Evolutionary conservation across 495 filamentous ascomycete species (phyloP).

Genomic region (Tetracladium marchalianum): DNA sequence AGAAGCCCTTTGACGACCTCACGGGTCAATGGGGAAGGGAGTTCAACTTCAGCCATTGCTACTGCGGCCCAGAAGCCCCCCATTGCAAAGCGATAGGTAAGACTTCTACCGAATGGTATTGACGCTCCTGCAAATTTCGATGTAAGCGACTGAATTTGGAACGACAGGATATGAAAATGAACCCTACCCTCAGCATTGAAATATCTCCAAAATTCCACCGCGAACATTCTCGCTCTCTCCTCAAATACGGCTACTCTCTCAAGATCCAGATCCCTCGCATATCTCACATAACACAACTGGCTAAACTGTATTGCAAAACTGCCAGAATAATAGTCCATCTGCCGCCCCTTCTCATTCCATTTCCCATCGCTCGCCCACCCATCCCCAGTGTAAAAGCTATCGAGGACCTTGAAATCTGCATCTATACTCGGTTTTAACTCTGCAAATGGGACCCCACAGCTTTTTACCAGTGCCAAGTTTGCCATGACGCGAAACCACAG

Average conservation of each 20-base stretch:
- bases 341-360: conserved; percentile 30
- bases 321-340: conserved; percentile 55
- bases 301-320: conserved; percentile 51
- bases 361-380: conserved; percentile 50
- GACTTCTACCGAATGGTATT: conserved; percentile 64
- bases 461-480: conserved; percentile 45
- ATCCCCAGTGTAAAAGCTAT: conserved; percentile 48
- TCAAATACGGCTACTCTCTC: conserved; percentile 39
- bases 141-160: background rate
- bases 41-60: conserved; percentile 58
- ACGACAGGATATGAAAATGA: too few relatives aligned
- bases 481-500: conserved; percentile 55
- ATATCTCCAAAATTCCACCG: conserved; percentile 44
- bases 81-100: conserved; percentile 72
- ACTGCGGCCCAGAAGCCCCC: conserved; percentile 68
- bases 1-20: conserved; percentile 75
- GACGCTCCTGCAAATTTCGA: conserved; percentile 32
- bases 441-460: conserved; percentile 35
- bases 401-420: conserved; percentile 46
- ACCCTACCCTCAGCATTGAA: conserved; percentile 25
- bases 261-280: conserved; percentile 43
- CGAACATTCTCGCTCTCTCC: conserved; percentile 37
- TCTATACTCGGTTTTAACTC: conserved; percentile 30
- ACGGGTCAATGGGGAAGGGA: conserved; percentile 59
- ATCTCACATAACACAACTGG: conserved; percentile 44